Evolutionary conservation across 78 protist species (phyloP).

Genomic region (Protostelium mycophagum): DNA sequence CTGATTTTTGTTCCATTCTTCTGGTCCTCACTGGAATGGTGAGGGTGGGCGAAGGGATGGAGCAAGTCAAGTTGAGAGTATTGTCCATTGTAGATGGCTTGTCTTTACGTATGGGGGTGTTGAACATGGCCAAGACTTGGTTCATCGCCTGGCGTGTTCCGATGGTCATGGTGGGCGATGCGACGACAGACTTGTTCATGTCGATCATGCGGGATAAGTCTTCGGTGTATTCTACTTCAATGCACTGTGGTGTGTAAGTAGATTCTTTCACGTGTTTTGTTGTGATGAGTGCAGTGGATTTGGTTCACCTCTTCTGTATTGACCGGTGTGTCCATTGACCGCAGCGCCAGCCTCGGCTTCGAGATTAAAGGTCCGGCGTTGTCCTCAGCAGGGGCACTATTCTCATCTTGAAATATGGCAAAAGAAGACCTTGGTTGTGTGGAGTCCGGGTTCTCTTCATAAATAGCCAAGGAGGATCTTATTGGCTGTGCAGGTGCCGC

Average conservation of each 20-base stretch:
- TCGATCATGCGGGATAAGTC: background rate
- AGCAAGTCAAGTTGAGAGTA: background rate
- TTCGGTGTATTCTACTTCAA: background rate
- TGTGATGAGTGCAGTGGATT: too few relatives aligned
- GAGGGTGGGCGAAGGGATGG: background rate
- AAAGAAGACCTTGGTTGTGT: too few relatives aligned
- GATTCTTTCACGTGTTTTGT: too few relatives aligned
- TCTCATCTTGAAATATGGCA: too few relatives aligned
- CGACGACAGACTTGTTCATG: conserved; percentile 1
- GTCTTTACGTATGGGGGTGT: conserved; percentile 30
- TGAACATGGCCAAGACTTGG: conserved; percentile 50
- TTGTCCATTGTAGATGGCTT: background rate
- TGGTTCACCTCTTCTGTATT: too few relatives aligned
- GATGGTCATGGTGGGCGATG: conserved; percentile 54
- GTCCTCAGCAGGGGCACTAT: too few relatives aligned
- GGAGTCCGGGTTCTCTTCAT: too few relatives aligned
- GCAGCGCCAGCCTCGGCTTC: too few relatives aligned
- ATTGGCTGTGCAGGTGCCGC: too few relatives aligned
- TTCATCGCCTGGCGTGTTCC: conserved; percentile 41
- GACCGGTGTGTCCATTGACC: too few relatives aligned
- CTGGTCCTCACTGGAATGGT: background rate
- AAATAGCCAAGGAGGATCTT: too few relatives aligned
- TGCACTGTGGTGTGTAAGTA: background rate
- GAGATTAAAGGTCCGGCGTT: too few relatives aligned
- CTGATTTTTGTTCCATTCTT: background rate